A percentile compares a stretch with the other conserved stretches of the same genome.
Conservation (phyloP, 805 yeast species). For the Candida incommunis region DNA sequence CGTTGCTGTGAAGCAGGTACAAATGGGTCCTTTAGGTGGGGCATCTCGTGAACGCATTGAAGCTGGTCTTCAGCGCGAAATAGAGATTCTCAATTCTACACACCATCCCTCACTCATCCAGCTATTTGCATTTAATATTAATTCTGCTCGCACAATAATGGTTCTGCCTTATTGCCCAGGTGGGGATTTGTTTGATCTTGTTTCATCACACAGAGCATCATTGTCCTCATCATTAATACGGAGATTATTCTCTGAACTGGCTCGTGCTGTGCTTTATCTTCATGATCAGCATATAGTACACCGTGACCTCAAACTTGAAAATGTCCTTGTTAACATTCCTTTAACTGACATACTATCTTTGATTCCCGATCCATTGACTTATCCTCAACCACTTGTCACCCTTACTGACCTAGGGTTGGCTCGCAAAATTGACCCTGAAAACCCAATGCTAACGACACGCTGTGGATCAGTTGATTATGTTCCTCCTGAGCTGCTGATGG, state of each 20-base stretch:
- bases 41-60: constrained; percentile 40
- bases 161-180: constrained; percentile 70
- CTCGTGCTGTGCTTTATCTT: constrained; percentile 54
- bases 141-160: constrained; percentile 29
- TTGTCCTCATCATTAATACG: constrained; percentile 38
- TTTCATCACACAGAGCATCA: constrained; percentile 28
- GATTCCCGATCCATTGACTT: constrained; percentile 7
- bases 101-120: constrained; percentile 59
- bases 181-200: constrained; percentile 68
- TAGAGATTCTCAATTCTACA: constrained; percentile 39
- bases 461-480: constrained; percentile 97
- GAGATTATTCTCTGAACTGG: constrained; percentile 56
- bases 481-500: constrained; percentile 85
- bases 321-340: constrained; percentile 36
- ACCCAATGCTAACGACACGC: constrained; percentile 62
- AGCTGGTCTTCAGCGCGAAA: constrained; percentile 55
- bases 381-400: constrained; percentile 31
- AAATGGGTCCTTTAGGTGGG: constrained; percentile 25
- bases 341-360: constrained; percentile 21
- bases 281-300: constrained; percentile 64
- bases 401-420: constrained; percentile 86
- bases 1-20: constrained; percentile 63
- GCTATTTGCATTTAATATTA: constrained; percentile 29
- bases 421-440: constrained; percentile 43
- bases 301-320: constrained; percentile 85